Conservation (phyloP, 2,329 filamentous ascomycete species). For the Pseudocercospora macadamiae region DNA sequence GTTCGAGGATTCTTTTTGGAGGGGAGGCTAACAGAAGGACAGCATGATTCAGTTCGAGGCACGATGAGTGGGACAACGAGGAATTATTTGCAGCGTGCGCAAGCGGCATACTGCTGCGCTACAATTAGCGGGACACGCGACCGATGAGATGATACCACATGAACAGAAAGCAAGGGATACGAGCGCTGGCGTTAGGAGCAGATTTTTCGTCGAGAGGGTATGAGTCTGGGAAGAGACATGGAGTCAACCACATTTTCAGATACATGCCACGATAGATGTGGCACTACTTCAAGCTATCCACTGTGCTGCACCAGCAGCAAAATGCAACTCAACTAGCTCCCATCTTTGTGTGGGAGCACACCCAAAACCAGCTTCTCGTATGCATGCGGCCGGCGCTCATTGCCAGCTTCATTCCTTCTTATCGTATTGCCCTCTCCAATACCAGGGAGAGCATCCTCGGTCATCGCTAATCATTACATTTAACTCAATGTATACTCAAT, state of each 20-base stretch:
- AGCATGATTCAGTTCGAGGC: constrained; percentile 99
- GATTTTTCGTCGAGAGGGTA: not conserved
- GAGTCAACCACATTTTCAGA: constrained; percentile 1
- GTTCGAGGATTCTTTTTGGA: not conserved
- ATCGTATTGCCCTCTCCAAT: not conserved
- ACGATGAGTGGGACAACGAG: constrained; percentile 55
- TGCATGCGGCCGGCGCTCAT: constrained; percentile 9
- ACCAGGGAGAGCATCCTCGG: not conserved
- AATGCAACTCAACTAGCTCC: constrained; percentile 4
- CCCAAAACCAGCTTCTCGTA: constrained; percentile 7
- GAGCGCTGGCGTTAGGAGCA: not conserved
- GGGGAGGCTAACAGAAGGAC: constrained; percentile 16
- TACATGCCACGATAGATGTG: not conserved
- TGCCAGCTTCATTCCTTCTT: not conserved
- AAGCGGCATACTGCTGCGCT: no score
- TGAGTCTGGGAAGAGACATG: not conserved
- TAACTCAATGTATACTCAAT: constrained; percentile 10
- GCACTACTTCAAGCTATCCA: not conserved
- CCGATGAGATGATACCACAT: not conserved
- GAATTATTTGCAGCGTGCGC: not conserved
- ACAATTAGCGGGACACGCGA: no score
- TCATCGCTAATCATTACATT: constrained; percentile 18
- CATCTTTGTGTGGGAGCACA: not conserved
- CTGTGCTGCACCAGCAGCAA: constrained; percentile 9
- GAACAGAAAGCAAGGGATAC: not conserved